These are phyloP conservation scores for Chlorophyllum brunneum DNA, from an alignment of 768 basidiomycete genomes.

Conservation along the genomic window DNA sequence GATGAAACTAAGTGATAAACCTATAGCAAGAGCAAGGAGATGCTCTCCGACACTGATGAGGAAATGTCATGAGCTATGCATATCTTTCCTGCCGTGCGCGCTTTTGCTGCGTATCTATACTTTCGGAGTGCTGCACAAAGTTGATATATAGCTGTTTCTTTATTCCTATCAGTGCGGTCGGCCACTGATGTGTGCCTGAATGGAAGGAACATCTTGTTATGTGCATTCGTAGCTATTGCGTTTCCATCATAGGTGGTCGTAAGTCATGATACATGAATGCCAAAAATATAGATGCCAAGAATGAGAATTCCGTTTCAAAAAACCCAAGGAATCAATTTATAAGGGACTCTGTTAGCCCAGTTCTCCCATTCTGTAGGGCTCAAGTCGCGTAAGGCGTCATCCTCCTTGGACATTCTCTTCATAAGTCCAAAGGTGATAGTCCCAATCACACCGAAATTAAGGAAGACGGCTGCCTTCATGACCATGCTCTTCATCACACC, in stretches of 20 bases:
- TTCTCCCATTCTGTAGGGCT: slow-evolving; percentile 40
- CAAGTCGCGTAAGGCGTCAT: slow-evolving; percentile 32
- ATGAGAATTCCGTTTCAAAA: no score
- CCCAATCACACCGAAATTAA: slow-evolving; percentile 26
- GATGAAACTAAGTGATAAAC: slow-evolving; percentile 11
- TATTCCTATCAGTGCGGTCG: no score
- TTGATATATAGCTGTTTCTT: no score
- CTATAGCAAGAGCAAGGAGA: slow-evolving; percentile 82
- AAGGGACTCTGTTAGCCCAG: slow-evolving; percentile 44
- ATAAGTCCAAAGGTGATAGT: slow-evolving; percentile 31
- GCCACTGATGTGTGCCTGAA: no score
- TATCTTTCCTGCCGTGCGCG: no score
- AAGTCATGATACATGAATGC: no score
- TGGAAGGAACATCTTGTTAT: no score
- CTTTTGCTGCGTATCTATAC: not conserved
- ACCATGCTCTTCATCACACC: slow-evolving; percentile 29
- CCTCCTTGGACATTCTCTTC: slow-evolving; percentile 41
- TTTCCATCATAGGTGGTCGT: no score
- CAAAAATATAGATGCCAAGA: no score
- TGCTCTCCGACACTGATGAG: slow-evolving; percentile 85
- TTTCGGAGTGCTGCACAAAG: no score
- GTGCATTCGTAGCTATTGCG: no score
- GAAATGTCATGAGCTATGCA: slow-evolving; percentile 64
- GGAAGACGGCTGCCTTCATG: slow-evolving; percentile 25
- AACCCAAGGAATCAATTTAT: slow-evolving; percentile 44